A percentile compares a stretch with the other conserved stretches of the same genome.
phyloP scores from a whole-genome alignment of 73 alveolate species.

The Blepharisma stoltei region DNA sequence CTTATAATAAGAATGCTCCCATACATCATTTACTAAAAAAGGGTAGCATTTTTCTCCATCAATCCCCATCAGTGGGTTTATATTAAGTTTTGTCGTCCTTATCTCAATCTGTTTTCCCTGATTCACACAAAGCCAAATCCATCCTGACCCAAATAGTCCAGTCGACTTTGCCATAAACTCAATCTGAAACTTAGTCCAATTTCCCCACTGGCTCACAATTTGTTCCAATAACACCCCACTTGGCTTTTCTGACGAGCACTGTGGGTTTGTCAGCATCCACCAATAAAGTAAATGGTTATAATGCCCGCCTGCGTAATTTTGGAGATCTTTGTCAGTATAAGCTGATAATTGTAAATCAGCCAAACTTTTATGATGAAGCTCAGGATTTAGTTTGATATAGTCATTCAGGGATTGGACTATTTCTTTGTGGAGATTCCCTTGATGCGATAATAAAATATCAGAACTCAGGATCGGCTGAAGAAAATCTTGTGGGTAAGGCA shows the following conservation, averaged over 20 bases:
- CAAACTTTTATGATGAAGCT: too few species aligned
- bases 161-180: not conserved
- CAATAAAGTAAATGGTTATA: conserved; percentile 12
- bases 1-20: conserved; percentile 30
- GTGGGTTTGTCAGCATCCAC: conserved; percentile 7
- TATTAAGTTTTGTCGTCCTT: not conserved
- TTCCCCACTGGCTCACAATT: conserved; percentile 5
- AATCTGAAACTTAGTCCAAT: not conserved
- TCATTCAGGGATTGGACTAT: too few species aligned
- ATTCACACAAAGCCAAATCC: conserved; percentile 16
- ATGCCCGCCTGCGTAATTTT: conserved; percentile 2
- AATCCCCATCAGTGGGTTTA: not conserved
- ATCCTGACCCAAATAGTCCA: conserved; percentile 6
- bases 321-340: not conserved
- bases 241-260: not conserved
- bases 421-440: too few species aligned
- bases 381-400: too few species aligned
- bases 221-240: not conserved
- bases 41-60: not conserved
- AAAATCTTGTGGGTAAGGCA: too few species aligned
- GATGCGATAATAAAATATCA: too few species aligned
- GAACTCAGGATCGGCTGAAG: too few species aligned
- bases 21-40: not conserved
- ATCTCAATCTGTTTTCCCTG: not conserved
- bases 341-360: too few species aligned